These are phyloP conservation scores for Endogone sp. DNA, from an alignment of 192 early-diverging fungal genomes.

Conservation along the genomic window DNA sequence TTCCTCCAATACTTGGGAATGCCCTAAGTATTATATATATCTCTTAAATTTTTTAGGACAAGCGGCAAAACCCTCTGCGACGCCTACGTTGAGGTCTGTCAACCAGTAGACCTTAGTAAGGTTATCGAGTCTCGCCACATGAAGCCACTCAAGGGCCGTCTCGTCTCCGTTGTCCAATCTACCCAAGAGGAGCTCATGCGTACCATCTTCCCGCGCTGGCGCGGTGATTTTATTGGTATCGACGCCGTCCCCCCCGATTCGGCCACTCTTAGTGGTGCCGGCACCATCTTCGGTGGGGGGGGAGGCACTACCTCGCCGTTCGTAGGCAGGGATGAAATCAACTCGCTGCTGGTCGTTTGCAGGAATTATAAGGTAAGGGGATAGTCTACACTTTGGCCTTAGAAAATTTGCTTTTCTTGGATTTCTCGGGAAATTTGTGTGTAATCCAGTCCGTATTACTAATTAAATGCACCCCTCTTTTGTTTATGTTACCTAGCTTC, in stretches of 20 bases:
- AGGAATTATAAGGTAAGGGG: conserved; percentile 65
- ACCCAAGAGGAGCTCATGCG: conserved; percentile 54
- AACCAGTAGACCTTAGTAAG: conserved; percentile 37
- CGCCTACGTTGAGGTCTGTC: conserved; percentile 39
- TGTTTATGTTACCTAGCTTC: conserved; percentile 59
- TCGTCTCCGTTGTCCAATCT: conserved; percentile 44
- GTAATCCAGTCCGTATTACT: too few species aligned
- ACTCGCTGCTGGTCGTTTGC: conserved; percentile 61
- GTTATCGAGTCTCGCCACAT: conserved; percentile 53
- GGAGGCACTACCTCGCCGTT: conserved; percentile 23
- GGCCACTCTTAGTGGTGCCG: conserved; percentile 10
- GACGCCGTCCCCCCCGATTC: conserved; percentile 33
- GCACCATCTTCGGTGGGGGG: conserved; percentile 8
- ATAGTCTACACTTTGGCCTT: neutral
- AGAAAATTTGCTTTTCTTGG: neutral
- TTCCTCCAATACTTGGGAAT: neutral
- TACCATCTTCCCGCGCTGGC: conserved; percentile 55
- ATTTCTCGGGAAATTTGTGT: neutral
- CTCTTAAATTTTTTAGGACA: conserved; percentile 16
- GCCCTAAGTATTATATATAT: neutral
- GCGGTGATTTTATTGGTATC: conserved; percentile 41
- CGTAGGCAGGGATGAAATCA: conserved; percentile 70
- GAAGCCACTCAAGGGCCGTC: conserved; percentile 57
- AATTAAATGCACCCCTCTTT: too few species aligned
- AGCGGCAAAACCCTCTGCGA: conserved; percentile 73